Evolutionary conservation across 495 filamentous ascomycete species (phyloP).

Genomic region (Penicillium herquei): DNA sequence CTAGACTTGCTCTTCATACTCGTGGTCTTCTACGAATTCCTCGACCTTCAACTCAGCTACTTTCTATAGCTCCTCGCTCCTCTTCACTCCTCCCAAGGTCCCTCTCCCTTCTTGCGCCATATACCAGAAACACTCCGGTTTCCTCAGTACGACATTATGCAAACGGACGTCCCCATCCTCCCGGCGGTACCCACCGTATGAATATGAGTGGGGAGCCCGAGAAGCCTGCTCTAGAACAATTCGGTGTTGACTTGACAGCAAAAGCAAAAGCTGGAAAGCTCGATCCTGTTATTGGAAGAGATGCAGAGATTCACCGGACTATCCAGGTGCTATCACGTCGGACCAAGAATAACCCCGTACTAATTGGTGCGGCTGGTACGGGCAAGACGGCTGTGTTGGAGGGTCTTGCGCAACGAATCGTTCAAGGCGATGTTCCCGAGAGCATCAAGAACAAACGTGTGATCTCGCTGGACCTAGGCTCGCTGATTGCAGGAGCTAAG

Average conservation of each 20-base stretch:
- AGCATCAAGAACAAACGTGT: conserved; percentile 95
- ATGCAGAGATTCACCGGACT: conserved; percentile 86
- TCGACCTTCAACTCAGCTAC: conserved; percentile 17
- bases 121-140: conserved; percentile 9
- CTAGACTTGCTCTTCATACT: conserved; percentile 32
- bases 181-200: conserved; percentile 92
- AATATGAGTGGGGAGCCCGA: conserved; percentile 75
- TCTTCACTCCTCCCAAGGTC: conserved; percentile 18
- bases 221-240: conserved; percentile 85
- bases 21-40: conserved; percentile 34
- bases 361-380: conserved; percentile 89
- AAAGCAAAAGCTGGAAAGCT: conserved; percentile 85
- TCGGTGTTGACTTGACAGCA: conserved; percentile 85
- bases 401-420: conserved; percentile 87
- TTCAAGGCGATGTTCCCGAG: conserved; percentile 90
- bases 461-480: conserved; percentile 81
- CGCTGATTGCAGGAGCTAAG: conserved; percentile 92
- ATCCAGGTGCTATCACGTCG: conserved; percentile 90
- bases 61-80: conserved; percentile 22
- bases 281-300: conserved; percentile 92
- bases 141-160: conserved; percentile 58
- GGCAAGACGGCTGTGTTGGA: conserved; percentile 96
- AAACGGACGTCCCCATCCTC: conserved; percentile 77
- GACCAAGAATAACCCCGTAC: conserved; percentile 95
- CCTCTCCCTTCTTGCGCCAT: conserved; percentile 13